Base-by-base conservation (phyloP, 805 yeast species). In the Helenozyma baotianmanensis region DNA sequence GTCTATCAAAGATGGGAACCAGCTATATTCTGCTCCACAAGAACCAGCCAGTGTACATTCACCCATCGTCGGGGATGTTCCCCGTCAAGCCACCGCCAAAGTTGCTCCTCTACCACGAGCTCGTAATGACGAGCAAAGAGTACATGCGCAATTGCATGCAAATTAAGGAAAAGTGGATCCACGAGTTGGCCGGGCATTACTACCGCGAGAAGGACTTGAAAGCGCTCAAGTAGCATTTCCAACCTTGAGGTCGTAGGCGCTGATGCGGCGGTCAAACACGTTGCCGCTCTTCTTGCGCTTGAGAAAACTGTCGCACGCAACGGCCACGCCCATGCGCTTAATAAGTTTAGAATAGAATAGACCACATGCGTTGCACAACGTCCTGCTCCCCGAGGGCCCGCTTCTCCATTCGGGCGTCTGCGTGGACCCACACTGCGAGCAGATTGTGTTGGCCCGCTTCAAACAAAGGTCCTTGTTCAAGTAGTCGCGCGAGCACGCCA, bases 81-180 rank as follows among this genome's bases (percentile, higher is more conserved):
- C 63, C 68, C 9, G 60, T 63, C 9, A 79, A 76, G 38, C 94
- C 92, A 14, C 89, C 88, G 0, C 81, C 89, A 3, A 81, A 76
- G 42, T 64, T 76, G 33, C 65, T 92, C 5, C 63, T 90, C 11
- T 92, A 86, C 54, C 87, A 88, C 49, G 94, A 90, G 40, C 62
- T 90, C 47, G 82, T 90, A 30, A 58, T 83, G 29, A 90, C 98
- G 0, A 74, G 87, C 16, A 85, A 81, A 53, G 97, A 89, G 60
- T 90, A 78, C 56, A 85, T 92, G 87, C 71, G 89, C 37, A 81
- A 81, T 44, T 79, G 88, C 49, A 74, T 84, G 56, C 76, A 87
- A 0, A 65, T 83, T 3, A 77, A 80, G 25, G 89, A 82, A 19
- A 63, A 63, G 29, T 84, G 95, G 92, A 57, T 89, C 11, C 54